phyloP scores from a whole-genome alignment of 805 yeast species.

The Candida patagonica region DNA sequence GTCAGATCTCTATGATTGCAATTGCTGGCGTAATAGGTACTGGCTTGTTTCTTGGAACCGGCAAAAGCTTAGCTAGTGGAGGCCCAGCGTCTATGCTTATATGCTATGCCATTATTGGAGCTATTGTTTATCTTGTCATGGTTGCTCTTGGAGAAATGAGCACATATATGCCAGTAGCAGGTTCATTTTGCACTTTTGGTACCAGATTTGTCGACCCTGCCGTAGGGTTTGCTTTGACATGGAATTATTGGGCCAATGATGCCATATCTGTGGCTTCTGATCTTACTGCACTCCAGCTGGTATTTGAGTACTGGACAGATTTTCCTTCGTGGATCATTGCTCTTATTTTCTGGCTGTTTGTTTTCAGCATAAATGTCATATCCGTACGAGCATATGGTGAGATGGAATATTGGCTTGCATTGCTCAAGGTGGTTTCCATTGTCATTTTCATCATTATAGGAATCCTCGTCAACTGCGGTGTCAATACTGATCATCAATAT shows the following conservation, averaged over 20 bases:
- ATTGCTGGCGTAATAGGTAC: constrained; percentile 82
- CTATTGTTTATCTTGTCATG: constrained; percentile 60
- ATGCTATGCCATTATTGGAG: constrained; percentile 62
- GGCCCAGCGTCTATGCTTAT: constrained; percentile 53
- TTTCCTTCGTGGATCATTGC: constrained; percentile 44
- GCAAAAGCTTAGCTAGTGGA: constrained; percentile 55
- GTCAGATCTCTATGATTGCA: constrained; percentile 66
- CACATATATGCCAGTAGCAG: constrained; percentile 53
- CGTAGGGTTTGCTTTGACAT: constrained; percentile 61
- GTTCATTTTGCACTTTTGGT: constrained; percentile 59
- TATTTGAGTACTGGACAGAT: constrained; percentile 45
- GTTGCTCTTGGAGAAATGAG: constrained; percentile 63
- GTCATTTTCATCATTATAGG: constrained; percentile 57
- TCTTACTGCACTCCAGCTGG: constrained; percentile 51
- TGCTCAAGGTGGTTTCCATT: constrained; percentile 56
- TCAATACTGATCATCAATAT: constrained; percentile 68
- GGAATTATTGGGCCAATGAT: constrained; percentile 48
- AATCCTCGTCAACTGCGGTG: constrained; percentile 60
- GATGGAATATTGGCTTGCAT: constrained; percentile 47
- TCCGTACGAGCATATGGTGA: constrained; percentile 41
- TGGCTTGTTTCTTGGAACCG: constrained; percentile 71
- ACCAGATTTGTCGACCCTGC: constrained; percentile 57
- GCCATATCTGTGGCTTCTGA: constrained; percentile 54
- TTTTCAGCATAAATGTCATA: constrained; percentile 35
- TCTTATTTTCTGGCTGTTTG: constrained; percentile 35